These are phyloP conservation scores for Aureobasidium sp. DNA, from an alignment of 2,329 filamentous ascomycete species.

Conservation along the genomic window DNA sequence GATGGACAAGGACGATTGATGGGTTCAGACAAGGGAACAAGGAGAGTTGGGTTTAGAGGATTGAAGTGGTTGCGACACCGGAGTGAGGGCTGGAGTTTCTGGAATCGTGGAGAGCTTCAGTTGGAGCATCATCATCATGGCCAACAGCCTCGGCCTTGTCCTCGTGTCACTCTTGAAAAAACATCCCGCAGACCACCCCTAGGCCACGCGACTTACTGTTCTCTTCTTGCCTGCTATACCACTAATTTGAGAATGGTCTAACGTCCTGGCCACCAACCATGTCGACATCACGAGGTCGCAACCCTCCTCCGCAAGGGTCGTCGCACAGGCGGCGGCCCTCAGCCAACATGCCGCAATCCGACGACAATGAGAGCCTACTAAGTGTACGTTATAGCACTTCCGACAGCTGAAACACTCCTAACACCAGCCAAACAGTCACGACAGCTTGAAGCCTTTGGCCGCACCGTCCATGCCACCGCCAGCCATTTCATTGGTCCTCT, in stretches of 20 bases:
- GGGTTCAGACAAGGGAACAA: neutral
- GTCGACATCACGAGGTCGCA: neutral
- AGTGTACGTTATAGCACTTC: neutral
- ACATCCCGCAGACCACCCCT: neutral
- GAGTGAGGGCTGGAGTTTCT: neutral
- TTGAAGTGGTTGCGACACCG: neutral
- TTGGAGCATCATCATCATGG: neutral
- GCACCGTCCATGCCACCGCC: slow-evolving; percentile 91
- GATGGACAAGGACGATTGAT: neutral
- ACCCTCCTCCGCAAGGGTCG: neutral
- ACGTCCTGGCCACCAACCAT: neutral
- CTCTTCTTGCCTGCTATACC: neutral
- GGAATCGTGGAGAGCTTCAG: neutral
- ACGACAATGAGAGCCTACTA: slow-evolving; percentile 13
- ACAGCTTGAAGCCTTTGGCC: slow-evolving; percentile 83
- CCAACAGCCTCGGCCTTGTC: neutral
- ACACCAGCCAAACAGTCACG: slow-evolving; percentile 51
- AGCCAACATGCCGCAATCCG: neutral
- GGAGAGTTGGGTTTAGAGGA: neutral
- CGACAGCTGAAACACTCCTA: neutral
- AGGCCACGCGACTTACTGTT: neutral
- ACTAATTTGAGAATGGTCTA: neutral
- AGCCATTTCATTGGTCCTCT: slow-evolving; percentile 66
- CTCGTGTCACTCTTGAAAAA: neutral
- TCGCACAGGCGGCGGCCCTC: neutral